Evolutionary conservation across 2,329 filamentous ascomycete genomes (phyloP), one percentile per base, ranked within the genome.

Genomic region (Daldinia sp.): DNA sequence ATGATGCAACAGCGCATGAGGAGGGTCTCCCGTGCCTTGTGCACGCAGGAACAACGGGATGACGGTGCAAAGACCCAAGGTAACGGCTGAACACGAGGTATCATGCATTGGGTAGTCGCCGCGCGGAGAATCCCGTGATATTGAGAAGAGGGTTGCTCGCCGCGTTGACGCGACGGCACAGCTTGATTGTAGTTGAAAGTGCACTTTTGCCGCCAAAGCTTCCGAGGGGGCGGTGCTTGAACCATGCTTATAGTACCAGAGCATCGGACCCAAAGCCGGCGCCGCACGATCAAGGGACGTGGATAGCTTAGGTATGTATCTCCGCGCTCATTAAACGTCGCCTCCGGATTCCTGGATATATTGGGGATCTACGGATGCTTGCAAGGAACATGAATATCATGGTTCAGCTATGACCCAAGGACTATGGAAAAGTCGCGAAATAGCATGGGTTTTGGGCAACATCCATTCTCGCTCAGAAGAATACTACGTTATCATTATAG

Each of bases 1-100:
- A 71, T 71, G 69, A 71, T 71, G 69, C 37, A 71, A 71, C n/a
- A 39, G 57, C 63, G 63, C 69, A 69, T 71, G 26, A 42, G 58
- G 54, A 59, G 62, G 62, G 55, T 51, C 63, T 54, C 42, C 63
- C 58, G 61, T 57, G 61, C 46, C 46, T 26, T 51, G 6, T 6
- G 26, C 26, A 51, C 41, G 55, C 62, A 68, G 68, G 65, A 68
- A 68, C 23, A n/a, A 61, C 63, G 69, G 63, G 63, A 67, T 69
- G 63, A 67, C 60, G 60, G 63, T 13, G 41, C 26, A 10, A 7
- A 26, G 66, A 54, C 60, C 54, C 69, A 59, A 59, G 55, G 51
- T 39, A 51, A 62, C 65, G 55, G 68, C 37, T 68, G 65, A 65
- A 71, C 69, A 71, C 69, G 69, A 71, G 69, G 63, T 67, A 39